Evolutionary conservation across 805 yeast species (phyloP), one percentile per base, ranked within the genome.

Genomic region (Clavispora fructus): DNA sequence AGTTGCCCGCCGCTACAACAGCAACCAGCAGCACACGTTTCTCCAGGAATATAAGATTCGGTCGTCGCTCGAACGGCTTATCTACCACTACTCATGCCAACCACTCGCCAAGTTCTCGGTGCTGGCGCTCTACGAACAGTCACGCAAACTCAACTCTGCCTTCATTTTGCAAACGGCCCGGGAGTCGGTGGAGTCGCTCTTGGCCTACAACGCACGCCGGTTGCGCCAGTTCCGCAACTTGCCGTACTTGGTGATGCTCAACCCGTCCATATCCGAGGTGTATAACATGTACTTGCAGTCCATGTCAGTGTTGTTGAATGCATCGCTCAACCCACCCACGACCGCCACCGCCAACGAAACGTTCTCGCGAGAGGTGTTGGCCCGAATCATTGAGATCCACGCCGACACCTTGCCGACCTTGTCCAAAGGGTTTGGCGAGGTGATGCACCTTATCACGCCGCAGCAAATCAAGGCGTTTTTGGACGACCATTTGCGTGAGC

Each of bases 221-320:
- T 63, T 90, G 14, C 74, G 76, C 29, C 84, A 83, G 27, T 80
- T 92, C 53, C 77, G 92, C 51, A 71, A 76, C 39, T 68, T 92
- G 45, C 97, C 97, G 0, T 92, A 89, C 62, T 76, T 91, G 54
- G 89, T 85, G 40, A 84, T 90, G 46, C 65, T 92, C 50, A 92
- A 92, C 61, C 97, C 97, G 6, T 81, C 87, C 57, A 83, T 92
- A 43, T 85, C 92, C 10, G 80, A 79, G 55, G 83, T 87, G 19
- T 88, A 89, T 68, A 74, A 79, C 55, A 66, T 83, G 41, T 92
- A 92, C 67, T 68, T 88, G 51, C 73, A 80, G 47, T 83, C 96
- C 2, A 76, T 89, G 69, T 67, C 65, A 16, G 58, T 61, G 27
- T 58, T 67, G 43, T 56, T 68, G 42, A 57, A 58, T 6, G 71